Evolutionary conservation across 305 asterid genomes (phyloP), one percentile per base, ranked within the genome.

Genomic region (Rubia tinctorum): DNA sequence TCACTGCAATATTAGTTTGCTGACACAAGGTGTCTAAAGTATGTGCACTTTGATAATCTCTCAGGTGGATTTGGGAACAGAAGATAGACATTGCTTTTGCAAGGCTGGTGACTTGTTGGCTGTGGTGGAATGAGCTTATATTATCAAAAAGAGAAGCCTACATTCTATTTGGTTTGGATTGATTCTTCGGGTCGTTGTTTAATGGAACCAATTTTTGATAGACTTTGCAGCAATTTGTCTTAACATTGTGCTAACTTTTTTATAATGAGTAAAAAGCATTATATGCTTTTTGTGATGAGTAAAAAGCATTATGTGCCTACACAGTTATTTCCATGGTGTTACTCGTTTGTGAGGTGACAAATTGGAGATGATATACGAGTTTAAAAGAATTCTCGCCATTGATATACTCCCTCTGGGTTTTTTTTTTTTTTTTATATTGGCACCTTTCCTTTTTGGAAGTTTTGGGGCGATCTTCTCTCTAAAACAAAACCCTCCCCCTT

Each of bases 41-140:
- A 5, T 72, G 20, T 73, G 47, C 43, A 27, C 34, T 40, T 75
- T n/a, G n/a, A 17, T 44, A 45, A 70, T 18, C 37, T 78, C 30
- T 69, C 82, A 91, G 97, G 93, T 91, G 75, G 91, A 89, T 70
- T 83, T 91, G 87, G 95, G 95, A 49, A 75, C 89, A 0, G 88
- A 89, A 15, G 86, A 56, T 30, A 84, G 83, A 71, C 91, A 87
- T 69, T 84, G 89, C 74, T 91, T 91, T 87, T 87, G 93, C 74
- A 91, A 89, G 76, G 91, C 84, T 8, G 87, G 91, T 0, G 95
- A 91, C 74, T 77, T 91, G 81, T 85, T 91, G 73, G 97, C 95
- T 30, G 82, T 85, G 79, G 89, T 91, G 56, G 97, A 91, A 73
- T 91, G 77, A 78, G 49, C 2, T 53, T 73, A 76, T 40, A 6